phyloP scores from a whole-genome alignment of 1,284 basidiomycete genomes.

The Psilocybe mexicana region DNA sequence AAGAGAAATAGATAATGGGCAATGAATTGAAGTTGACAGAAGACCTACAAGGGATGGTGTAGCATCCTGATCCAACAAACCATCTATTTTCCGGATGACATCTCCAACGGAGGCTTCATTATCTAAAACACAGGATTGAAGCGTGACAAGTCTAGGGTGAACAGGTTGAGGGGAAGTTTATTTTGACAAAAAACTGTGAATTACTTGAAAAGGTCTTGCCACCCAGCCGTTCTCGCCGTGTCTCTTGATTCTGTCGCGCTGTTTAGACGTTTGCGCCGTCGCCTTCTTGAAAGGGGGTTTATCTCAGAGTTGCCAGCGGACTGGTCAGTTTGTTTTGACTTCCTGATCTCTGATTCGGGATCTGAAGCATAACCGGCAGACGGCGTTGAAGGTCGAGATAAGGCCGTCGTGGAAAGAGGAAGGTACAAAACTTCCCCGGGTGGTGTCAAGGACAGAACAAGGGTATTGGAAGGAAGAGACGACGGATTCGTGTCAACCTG shows the following conservation, averaged over 20 bases:
- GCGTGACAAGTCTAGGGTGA: slow-evolving; percentile 58
- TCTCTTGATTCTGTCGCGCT: slow-evolving; percentile 19
- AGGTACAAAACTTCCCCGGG: slow-evolving; percentile 60
- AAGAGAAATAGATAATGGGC: slow-evolving; percentile 1
- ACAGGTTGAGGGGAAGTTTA: slow-evolving; percentile 10
- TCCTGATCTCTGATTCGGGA: slow-evolving; percentile 54
- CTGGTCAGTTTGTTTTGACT: slow-evolving; percentile 32
- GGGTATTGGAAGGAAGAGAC: slow-evolving; percentile 69
- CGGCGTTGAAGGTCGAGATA: slow-evolving; percentile 47
- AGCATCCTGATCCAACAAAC: slow-evolving; percentile 45
- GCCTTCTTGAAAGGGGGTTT: slow-evolving; percentile 29
- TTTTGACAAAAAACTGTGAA: slow-evolving; percentile 5
- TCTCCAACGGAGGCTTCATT: slow-evolving; percentile 60
- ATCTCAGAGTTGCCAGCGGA: slow-evolving; percentile 12
- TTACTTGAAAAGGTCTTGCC: slow-evolving; percentile 72
- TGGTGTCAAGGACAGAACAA: slow-evolving; percentile 65
- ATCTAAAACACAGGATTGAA: slow-evolving; percentile 71
- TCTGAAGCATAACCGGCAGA: slow-evolving; percentile 70
- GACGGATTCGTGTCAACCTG: slow-evolving; percentile 39
- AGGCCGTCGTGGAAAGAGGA: slow-evolving; percentile 32
- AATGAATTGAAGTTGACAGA: slow-evolving; percentile 5
- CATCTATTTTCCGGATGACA: slow-evolving; percentile 57
- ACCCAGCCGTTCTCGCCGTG: slow-evolving; percentile 48
- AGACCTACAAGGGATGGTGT: slow-evolving; percentile 47
- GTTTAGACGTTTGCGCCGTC: slow-evolving; percentile 30